Evolutionary conservation across 495 filamentous ascomycete genomes (phyloP).

Genomic region (Xylaria grammica): DNA sequence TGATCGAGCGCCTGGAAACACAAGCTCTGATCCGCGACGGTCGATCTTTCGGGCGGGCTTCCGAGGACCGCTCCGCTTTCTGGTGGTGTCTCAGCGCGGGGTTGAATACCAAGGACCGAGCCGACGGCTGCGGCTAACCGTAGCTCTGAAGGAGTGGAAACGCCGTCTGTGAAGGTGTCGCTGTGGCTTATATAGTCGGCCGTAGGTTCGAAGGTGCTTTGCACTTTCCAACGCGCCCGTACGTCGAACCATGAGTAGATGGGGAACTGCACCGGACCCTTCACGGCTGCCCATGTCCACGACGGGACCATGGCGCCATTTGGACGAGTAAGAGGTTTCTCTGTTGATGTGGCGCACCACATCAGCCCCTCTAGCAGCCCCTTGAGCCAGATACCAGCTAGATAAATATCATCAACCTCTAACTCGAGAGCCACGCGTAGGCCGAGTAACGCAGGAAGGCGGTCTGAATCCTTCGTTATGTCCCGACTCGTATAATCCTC

Average conservation of each 20-base stretch:
- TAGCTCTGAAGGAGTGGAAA: slow-evolving; percentile 12
- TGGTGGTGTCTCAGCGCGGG: slow-evolving; percentile 17
- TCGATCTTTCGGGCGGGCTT: slow-evolving; percentile 18
- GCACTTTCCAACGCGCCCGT: slow-evolving; percentile 15
- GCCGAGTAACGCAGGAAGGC: slow-evolving; percentile 42
- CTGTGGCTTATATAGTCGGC: slow-evolving; percentile 16
- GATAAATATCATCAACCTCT: slow-evolving; percentile 24
- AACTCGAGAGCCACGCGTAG: slow-evolving; percentile 28
- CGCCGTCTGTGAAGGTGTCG: slow-evolving; percentile 9
- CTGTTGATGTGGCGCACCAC: slow-evolving; percentile 27
- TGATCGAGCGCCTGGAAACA: slow-evolving; percentile 7
- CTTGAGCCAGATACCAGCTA: slow-evolving; percentile 34
- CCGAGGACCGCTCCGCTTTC: slow-evolving; percentile 17
- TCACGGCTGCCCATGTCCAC: slow-evolving; percentile 47
- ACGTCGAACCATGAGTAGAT: slow-evolving; percentile 28
- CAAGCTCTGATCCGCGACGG: slow-evolving; percentile 15
- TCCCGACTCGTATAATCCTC: slow-evolving; percentile 31
- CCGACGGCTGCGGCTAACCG: slow-evolving; percentile 25
- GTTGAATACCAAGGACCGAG: slow-evolving; percentile 6
- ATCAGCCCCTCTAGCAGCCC: slow-evolving; percentile 34
- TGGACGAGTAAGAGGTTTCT: slow-evolving; percentile 17
- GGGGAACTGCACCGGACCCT: slow-evolving; percentile 31
- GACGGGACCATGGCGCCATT: slow-evolving; percentile 35
- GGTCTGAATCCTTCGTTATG: slow-evolving; percentile 40
- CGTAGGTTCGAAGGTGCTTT: slow-evolving; percentile 27